Base-by-base conservation (phyloP, 2,329 filamentous ascomycete species). In the Hypoxylon sp. region DNA sequence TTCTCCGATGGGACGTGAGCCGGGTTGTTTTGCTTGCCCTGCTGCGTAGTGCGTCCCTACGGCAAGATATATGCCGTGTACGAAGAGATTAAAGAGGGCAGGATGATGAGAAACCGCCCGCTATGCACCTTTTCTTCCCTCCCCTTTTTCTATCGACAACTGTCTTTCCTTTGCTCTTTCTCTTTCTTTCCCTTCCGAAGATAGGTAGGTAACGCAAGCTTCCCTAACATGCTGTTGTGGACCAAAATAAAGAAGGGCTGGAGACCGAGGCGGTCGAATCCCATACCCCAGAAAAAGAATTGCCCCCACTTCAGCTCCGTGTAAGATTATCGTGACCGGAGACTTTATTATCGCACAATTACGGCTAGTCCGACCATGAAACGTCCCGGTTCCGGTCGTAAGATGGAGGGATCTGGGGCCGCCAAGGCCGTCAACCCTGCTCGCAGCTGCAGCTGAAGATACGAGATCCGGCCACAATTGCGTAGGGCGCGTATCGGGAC, bases 171-270 rank as follows among this genome's bases (percentile, higher is more conserved):
- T n/a, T n/a, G n/a, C n/a, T n/a, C n/a, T n/a, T n/a, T n/a, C n/a
- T n/a, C n/a, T n/a, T n/a, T n/a, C n/a, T n/a, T n/a, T n/a, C n/a
- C n/a, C n/a, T n/a, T n/a, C n/a, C n/a, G n/a, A n/a, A n/a, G n/a
- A n/a, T n/a, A n/a, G n/a, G n/a, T n/a, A n/a, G n/a, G n/a, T n/a
- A n/a, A n/a, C n/a, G n/a, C n/a, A n/a, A n/a, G n/a, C n/a, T n/a
- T n/a, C n/a, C n/a, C n/a, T n/a, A n/a, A n/a, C 24, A 20, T 45
- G 42, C 38, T 46, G 56, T 55, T 48, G 48, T 55, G 51, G 26
- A 29, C 31, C 47, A 31, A 45, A 60, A n/a, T n/a, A n/a, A n/a
- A n/a, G n/a, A n/a, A n/a, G n/a, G n/a, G 37, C 17, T 40, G 37
- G 17, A 35, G 9, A 15, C 17, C 31, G 31, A n/a, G n/a, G 15